These are phyloP conservation scores for Tetradesmus obliquus DNA, from an alignment of 139 green algal genomes.

Conservation along the genomic window DNA sequence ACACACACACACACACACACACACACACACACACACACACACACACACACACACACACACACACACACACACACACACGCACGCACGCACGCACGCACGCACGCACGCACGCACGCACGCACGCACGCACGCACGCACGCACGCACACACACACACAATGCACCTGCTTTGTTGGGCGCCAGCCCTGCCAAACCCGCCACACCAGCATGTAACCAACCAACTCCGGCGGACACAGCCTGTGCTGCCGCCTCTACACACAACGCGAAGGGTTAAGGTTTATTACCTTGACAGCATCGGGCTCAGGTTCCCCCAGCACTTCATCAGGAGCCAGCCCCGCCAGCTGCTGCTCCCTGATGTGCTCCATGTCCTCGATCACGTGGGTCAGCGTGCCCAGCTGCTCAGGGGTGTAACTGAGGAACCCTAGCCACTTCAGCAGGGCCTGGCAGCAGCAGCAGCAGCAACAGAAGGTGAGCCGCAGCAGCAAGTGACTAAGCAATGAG, in stretches of 20 bases:
- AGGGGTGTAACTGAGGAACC: slow-evolving; percentile 32
- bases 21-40: too few species aligned
- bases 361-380: slow-evolving; percentile 39
- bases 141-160: too few species aligned
- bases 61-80: too few species aligned
- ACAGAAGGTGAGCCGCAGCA: not conserved
- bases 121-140: too few species aligned
- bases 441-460: not conserved
- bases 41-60: too few species aligned
- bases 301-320: slow-evolving; percentile 39
- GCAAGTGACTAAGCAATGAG: too few species aligned
- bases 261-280: not conserved
- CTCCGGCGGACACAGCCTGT: too few species aligned
- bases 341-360: slow-evolving; percentile 6
- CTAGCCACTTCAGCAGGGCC: slow-evolving; percentile 1
- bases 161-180: not conserved
- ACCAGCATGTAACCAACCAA: not conserved
- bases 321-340: slow-evolving; percentile 10
- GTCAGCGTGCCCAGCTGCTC: slow-evolving; percentile 35
- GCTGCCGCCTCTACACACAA: not conserved
- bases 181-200: not conserved
- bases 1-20: too few species aligned
- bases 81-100: too few species aligned
- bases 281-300: slow-evolving; percentile 34
- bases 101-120: too few species aligned